Evolutionary conservation across 2,329 filamentous ascomycete species (phyloP).

Genomic region (Xylaria sp.): DNA sequence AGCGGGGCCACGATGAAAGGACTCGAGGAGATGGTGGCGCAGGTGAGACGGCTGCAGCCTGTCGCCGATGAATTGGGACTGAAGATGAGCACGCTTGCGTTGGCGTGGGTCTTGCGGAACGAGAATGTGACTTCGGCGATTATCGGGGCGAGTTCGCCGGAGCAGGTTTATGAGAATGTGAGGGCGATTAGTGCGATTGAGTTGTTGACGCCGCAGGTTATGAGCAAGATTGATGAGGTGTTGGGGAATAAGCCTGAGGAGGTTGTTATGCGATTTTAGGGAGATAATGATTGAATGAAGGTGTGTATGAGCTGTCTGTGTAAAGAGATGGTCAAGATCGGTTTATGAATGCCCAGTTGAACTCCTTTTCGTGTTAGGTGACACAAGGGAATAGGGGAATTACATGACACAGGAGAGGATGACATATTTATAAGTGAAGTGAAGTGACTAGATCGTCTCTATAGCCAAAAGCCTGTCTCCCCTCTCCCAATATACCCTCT

Average conservation of each 20-base stretch:
- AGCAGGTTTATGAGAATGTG: conserved; percentile 57
- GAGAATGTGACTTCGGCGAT: conserved; percentile 57
- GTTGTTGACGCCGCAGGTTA: conserved; percentile 53
- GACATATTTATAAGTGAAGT: too few relatives aligned
- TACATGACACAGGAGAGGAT: too few relatives aligned
- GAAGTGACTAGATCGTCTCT: too few relatives aligned
- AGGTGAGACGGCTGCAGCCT: conserved; percentile 54
- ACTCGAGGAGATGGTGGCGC: conserved; percentile 53
- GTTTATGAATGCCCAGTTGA: too few relatives aligned
- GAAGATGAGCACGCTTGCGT: conserved; percentile 50
- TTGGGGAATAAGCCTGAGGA: conserved; percentile 53
- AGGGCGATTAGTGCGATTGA: conserved; percentile 47
- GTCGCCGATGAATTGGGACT: conserved; percentile 61
- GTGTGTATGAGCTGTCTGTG: neutral
- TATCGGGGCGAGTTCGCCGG: conserved; percentile 51
- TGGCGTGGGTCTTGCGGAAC: conserved; percentile 60
- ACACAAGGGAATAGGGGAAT: too few relatives aligned
- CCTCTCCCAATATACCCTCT: too few relatives aligned
- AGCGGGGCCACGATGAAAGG: conserved; percentile 49
- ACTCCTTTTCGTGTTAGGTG: too few relatives aligned
- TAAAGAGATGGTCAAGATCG: neutral
- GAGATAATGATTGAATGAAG: neutral
- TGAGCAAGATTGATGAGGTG: conserved; percentile 55
- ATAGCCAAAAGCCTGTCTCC: too few relatives aligned
- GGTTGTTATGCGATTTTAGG: conserved; percentile 33